A percentile compares a stretch with the other conserved stretches of the same genome.
These are phyloP conservation scores for Pseudogymnoascus sp. DNA, from an alignment of 2,329 filamentous ascomycete species.

Conservation along the genomic window DNA sequence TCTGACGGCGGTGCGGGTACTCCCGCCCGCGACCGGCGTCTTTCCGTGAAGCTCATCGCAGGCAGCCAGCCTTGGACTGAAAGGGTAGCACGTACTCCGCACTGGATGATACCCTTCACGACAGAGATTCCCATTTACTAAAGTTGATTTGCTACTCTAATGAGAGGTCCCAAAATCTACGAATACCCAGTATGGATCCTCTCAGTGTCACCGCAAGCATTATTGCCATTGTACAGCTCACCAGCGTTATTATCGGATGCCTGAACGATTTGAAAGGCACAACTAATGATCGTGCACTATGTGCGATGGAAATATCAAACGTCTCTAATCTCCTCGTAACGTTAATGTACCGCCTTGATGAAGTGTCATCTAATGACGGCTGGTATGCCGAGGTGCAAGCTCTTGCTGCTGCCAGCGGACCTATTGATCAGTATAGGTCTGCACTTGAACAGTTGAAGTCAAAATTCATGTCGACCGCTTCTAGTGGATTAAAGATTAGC, in stretches of 20 bases:
- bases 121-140: not conserved
- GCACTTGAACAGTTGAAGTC: not conserved
- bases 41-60: not conserved
- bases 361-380: not conserved
- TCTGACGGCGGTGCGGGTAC: not conserved
- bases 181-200: not conserved
- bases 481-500: not conserved
- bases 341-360: not conserved
- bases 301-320: not conserved
- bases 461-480: not conserved
- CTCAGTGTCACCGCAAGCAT: not conserved
- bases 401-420: not conserved
- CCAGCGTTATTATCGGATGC: not conserved
- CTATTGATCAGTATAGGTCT: not conserved
- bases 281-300: not conserved
- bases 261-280: not conserved
- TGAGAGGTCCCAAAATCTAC: not conserved
- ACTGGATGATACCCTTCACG: not conserved
- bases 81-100: not conserved
- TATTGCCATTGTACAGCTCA: constrained; percentile 6
- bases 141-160: not conserved
- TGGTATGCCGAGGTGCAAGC: not conserved
- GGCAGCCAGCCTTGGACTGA: not conserved
- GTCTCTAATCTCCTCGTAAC: not conserved
- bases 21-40: too few relatives aligned